These are phyloP conservation scores for Candolleomyces eurysporus DNA, from an alignment of 768 basidiomycete species.

Conservation along the genomic window DNA sequence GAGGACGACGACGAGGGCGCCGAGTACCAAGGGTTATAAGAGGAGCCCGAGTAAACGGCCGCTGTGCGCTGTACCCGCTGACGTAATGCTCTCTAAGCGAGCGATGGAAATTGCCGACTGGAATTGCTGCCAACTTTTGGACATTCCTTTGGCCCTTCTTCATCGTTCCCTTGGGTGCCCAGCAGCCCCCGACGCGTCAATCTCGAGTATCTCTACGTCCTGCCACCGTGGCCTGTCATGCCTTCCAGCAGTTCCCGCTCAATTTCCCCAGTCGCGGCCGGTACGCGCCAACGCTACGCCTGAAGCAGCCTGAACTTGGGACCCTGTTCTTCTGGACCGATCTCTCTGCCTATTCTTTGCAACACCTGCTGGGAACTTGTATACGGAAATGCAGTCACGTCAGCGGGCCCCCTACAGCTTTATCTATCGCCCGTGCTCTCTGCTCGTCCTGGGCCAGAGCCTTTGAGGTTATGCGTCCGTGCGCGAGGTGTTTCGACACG, in stretches of 20 bases:
- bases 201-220: too few species aligned
- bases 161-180: background rate
- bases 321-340: background rate
- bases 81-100: background rate
- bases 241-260: background rate
- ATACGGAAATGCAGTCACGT: background rate
- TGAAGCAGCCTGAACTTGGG: conserved; percentile 3
- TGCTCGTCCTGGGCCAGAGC: background rate
- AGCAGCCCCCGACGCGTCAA: background rate
- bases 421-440: background rate
- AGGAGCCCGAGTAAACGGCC: background rate
- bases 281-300: background rate
- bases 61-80: background rate
- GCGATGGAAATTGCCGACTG: conserved; percentile 2
- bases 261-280: background rate
- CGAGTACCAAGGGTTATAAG: background rate
- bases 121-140: background rate
- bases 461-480: conserved; percentile 23
- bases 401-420: background rate
- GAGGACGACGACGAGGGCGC: background rate
- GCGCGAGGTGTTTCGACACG: conserved; percentile 24
- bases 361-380: conserved; percentile 1
- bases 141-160: conserved; percentile 2
- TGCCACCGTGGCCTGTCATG: background rate
- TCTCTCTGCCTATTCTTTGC: conserved; percentile 3